phyloP scores from a whole-genome alignment of 1,139 yeast genomes.

The Schizosaccharomyces versatilis region DNA sequence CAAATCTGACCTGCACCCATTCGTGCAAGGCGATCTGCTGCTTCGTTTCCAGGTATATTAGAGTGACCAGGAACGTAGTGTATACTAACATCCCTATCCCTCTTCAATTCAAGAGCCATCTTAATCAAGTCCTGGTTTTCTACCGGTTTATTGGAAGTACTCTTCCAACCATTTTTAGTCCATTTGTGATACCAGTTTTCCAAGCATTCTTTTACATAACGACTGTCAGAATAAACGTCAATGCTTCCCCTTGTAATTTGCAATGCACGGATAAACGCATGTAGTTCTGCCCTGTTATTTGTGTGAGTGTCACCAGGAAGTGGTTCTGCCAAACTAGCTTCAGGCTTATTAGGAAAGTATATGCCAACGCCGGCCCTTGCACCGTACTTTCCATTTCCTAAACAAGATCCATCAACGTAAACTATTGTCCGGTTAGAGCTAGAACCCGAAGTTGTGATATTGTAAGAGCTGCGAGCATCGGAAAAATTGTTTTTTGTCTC shows the following conservation, averaged over 20 bases:
- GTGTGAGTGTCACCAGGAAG: constrained; percentile 33
- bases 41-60: constrained; percentile 48
- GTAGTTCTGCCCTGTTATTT: constrained; percentile 62
- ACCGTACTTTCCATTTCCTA: constrained; percentile 28
- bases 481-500: no score
- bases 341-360: constrained; percentile 36
- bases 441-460: neutral
- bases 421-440: constrained; percentile 15
- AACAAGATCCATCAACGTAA: constrained; percentile 55
- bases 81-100: constrained; percentile 21
- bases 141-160: constrained; percentile 25
- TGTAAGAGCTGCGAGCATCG: neutral
- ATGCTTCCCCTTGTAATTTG: constrained; percentile 19
- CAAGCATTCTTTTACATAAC: constrained; percentile 28
- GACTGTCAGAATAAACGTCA: constrained; percentile 34
- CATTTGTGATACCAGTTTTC: constrained; percentile 33
- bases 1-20: constrained; percentile 2
- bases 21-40: constrained; percentile 57
- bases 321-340: constrained; percentile 33
- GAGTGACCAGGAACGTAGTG: constrained; percentile 53
- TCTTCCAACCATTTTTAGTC: constrained; percentile 34
- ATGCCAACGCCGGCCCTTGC: constrained; percentile 53
- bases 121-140: constrained; percentile 31
- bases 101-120: constrained; percentile 19
- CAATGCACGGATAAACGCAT: constrained; percentile 41